Conservation (phyloP, 129 eudicot genomes). For the Saposhnikovia divaricata region DNA sequence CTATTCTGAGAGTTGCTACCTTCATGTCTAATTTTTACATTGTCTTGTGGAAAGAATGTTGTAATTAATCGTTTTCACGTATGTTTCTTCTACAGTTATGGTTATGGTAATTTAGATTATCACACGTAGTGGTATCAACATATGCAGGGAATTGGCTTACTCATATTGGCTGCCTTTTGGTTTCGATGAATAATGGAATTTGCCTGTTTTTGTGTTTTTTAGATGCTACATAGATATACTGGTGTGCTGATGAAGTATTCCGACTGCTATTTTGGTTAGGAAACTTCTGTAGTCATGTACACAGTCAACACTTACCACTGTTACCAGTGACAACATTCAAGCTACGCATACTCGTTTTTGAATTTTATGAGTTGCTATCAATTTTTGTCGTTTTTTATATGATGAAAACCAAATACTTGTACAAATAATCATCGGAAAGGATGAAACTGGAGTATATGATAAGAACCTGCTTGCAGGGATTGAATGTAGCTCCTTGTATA, state of each 20-base stretch:
- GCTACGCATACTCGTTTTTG: too few relatives aligned
- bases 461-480: conserved; percentile 37
- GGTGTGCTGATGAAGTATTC: background rate
- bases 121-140: background rate
- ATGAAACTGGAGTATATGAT: conserved; percentile 34
- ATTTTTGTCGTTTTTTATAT: too few relatives aligned
- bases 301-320: background rate
- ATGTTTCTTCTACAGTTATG: background rate
- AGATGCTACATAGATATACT: too few relatives aligned
- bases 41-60: background rate
- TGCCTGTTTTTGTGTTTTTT: background rate
- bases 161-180: background rate
- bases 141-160: background rate
- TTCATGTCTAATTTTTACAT: background rate
- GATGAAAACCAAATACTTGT: too few relatives aligned
- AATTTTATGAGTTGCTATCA: too few relatives aligned
- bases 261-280: background rate
- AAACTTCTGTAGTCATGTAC: background rate
- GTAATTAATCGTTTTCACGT: conserved; percentile 1
- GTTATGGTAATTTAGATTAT: background rate
- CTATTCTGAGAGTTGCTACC: background rate
- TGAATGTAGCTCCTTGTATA: conserved; percentile 29
- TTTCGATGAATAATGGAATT: background rate
- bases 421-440: conserved; percentile 4
- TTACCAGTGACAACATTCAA: background rate